Evolutionary conservation across 176 grass and related monocot genomes (phyloP).

Genomic region (barley (Hordeum vulgare)): DNA sequence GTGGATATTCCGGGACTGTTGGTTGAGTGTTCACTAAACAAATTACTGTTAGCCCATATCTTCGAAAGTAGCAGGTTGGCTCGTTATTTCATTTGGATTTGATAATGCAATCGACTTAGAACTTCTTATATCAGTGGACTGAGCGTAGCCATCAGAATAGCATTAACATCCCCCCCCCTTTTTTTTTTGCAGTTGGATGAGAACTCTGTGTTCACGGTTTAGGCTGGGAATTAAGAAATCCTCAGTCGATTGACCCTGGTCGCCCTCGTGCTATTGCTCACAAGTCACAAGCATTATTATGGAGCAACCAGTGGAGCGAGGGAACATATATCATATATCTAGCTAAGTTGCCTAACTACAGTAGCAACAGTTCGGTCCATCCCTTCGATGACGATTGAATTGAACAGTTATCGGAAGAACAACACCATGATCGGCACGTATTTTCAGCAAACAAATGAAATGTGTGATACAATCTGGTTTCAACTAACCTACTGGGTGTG

Average conservation of each 20-base stretch:
- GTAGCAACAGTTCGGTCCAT: neutral
- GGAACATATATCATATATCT: neutral
- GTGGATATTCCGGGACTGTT: neutral
- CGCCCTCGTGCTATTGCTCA: neutral
- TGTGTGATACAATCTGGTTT: neutral
- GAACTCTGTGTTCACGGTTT: neutral
- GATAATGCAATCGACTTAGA: neutral
- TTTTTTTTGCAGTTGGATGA: neutral
- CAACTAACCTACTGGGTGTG: neutral
- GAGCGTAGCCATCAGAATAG: neutral
- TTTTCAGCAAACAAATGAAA: neutral
- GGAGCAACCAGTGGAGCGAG: slow-evolving; percentile 12
- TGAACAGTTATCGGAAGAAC: neutral
- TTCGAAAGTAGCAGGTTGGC: neutral
- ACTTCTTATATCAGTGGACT: neutral
- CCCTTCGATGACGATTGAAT: neutral
- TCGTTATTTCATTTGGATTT: neutral
- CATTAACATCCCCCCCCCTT: neutral
- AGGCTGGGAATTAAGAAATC: neutral
- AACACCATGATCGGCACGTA: neutral
- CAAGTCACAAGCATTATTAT: neutral
- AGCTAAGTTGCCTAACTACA: neutral
- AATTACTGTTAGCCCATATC: neutral
- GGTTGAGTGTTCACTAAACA: neutral
- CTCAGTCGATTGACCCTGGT: neutral